Evolutionary conservation across 768 basidiomycete genomes (phyloP), one percentile per base, ranked within the genome.

Genomic region (Ramaria sp.): DNA sequence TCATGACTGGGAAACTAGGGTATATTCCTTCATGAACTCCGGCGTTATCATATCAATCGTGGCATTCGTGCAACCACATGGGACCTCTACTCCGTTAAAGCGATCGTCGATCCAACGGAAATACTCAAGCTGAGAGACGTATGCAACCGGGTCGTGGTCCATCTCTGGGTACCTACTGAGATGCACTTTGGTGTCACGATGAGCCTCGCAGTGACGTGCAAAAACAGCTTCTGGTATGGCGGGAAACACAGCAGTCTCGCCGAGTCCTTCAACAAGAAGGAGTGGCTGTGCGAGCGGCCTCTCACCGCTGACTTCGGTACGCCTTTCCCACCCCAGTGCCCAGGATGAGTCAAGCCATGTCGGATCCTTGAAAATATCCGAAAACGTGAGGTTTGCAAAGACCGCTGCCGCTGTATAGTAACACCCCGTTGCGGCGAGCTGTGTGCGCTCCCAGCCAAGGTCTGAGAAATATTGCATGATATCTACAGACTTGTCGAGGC

Each of bases 51-150:
- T 37, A 10, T 52, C 37, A 9, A 52, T 31, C 15, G 51, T 52
- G 1, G 34, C 34, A 39, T 52, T 52, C 13, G 51, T 52, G 37
- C 51, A 52, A 7, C 51, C 51, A 7, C 15, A 13, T 3, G 51
- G 51, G 17, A 52, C 31, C 11, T 20, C 10, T 17, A 52, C 51
- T 37, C 51, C 33, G 20, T 39, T 34, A n/a, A 55, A 55, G n/a
- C 54, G 54, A 47, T 43, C 43, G 17, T 31, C 41, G 31, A 55
- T 55, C 54, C 54, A 55, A 27, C 19, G 24, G 31, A 55, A 55
- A n/a, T 45, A 45, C 43, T 55, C 54, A 11, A 47, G n/a, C 17
- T 55, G 54, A 31, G 54, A 55, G 1, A 47, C 54, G 30, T 11
- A 55, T 1, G 42, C 54, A 7, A 55, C 54, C 4, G 27, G 37